These are phyloP conservation scores for Mortierella sp. DNA, from an alignment of 371 early-diverging fungal genomes.

Conservation along the genomic window DNA sequence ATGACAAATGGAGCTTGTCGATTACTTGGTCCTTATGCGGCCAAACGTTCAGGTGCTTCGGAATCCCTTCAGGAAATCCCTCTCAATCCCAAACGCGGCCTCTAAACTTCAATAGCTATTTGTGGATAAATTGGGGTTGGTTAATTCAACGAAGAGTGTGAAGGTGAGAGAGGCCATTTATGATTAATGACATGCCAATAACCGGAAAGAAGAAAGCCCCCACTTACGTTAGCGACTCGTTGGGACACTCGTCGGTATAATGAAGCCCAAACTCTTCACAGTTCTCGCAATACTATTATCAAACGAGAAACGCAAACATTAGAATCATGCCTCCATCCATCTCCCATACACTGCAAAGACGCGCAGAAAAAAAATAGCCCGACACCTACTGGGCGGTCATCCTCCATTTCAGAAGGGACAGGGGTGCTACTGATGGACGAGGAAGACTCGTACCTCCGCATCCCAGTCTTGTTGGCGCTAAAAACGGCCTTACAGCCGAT, in stretches of 20 bases:
- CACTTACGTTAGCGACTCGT: slow-evolving; percentile 60
- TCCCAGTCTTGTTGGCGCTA: slow-evolving; percentile 18
- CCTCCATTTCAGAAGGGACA: slow-evolving; percentile 23
- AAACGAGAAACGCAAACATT: neutral
- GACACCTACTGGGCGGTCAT: slow-evolving; percentile 50
- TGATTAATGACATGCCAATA: too few species aligned
- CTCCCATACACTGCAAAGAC: neutral
- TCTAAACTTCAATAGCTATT: slow-evolving; percentile 44
- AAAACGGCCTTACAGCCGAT: slow-evolving; percentile 72
- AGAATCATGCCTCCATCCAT: neutral
- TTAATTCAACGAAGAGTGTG: neutral
- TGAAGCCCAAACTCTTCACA: slow-evolving; percentile 77
- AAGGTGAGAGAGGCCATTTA: neutral
- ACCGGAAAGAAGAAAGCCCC: neutral
- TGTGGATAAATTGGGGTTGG: neutral
- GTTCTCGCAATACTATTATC: slow-evolving; percentile 76
- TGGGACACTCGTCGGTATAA: slow-evolving; percentile 78
- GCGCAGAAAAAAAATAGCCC: neutral
- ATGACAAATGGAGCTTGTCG: neutral
- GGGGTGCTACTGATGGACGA: slow-evolving; percentile 14
- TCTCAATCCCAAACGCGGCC: slow-evolving; percentile 49
- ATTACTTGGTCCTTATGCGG: slow-evolving; percentile 21
- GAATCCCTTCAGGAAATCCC: slow-evolving; percentile 34
- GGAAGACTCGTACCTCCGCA: neutral
- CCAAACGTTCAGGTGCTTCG: slow-evolving; percentile 37